Evolutionary conservation across 129 eudicot species (phyloP).

Genomic region (Flaveria bidentis): DNA sequence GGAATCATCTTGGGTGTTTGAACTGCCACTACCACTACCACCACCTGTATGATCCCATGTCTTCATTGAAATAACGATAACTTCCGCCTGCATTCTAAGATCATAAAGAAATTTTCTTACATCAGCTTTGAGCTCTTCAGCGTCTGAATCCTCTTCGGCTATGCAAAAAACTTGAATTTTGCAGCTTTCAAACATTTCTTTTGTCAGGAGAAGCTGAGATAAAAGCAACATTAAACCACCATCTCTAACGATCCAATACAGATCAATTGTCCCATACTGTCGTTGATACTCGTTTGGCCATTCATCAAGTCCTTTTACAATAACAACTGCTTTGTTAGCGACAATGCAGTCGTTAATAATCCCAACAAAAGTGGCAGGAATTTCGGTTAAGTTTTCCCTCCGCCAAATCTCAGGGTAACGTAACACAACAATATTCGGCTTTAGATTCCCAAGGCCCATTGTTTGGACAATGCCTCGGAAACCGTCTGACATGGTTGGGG

Average conservation of each 20-base stretch:
- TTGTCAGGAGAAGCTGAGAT: slow-evolving; percentile 93
- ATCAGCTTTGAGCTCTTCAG: slow-evolving; percentile 86
- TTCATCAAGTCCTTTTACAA: slow-evolving; percentile 95
- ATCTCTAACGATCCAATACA: slow-evolving; percentile 97
- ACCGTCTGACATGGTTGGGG: slow-evolving; percentile 93
- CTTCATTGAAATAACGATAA: slow-evolving; percentile 88
- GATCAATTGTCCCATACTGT: slow-evolving; percentile 89
- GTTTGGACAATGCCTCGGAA: slow-evolving; percentile 92
- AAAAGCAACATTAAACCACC: slow-evolving; percentile 98
- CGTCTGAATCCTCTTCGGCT: slow-evolving; percentile 96
- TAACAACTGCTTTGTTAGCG: slow-evolving; percentile 98
- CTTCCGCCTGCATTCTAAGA: slow-evolving; percentile 97
- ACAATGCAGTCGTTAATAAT: slow-evolving; percentile 94
- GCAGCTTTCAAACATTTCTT: slow-evolving; percentile 93
- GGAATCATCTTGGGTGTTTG: slow-evolving; percentile 74
- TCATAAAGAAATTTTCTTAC: slow-evolving; percentile 93
- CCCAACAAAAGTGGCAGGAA: slow-evolving; percentile 94
- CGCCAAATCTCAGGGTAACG: slow-evolving; percentile 99
- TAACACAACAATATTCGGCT: slow-evolving; percentile 94
- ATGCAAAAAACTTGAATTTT: slow-evolving; percentile 96
- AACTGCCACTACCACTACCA: slow-evolving; percentile 35
- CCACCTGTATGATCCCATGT: slow-evolving; percentile 62
- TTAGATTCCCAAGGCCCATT: slow-evolving; percentile 99
- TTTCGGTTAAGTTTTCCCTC: slow-evolving; percentile 81
- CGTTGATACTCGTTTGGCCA: slow-evolving; percentile 97